Base-by-base conservation (phyloP, 352 stramenopile species). In the Thalassiosira oceanica region DNA sequence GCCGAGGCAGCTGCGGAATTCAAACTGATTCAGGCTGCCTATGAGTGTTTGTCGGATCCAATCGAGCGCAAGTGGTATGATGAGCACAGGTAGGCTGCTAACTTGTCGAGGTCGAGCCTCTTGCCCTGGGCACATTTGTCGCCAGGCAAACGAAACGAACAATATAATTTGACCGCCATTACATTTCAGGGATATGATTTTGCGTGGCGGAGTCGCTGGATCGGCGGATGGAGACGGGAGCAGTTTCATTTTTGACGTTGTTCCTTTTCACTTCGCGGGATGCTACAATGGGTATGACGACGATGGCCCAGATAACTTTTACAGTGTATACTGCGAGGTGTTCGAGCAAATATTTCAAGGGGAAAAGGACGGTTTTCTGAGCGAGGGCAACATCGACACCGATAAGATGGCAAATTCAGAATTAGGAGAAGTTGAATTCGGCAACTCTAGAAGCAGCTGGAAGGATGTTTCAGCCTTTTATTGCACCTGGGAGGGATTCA, bases 151-250 rank as follows among this genome's bases (percentile, higher is more conserved):
- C n/a, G n/a, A n/a, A n/a, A n/a, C n/a, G n/a, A n/a, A n/a, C n/a
- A n/a, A n/a, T n/a, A n/a, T n/a, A n/a, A n/a, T n/a, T n/a, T n/a
- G n/a, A n/a, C n/a, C n/a, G n/a, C n/a, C n/a, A n/a, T n/a, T n/a
- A n/a, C n/a, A n/a, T n/a, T n/a, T n/a, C n/a, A n/a, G n/a, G n/a
- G 87, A 94, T 45, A 83, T 88, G 43, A 96, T 96, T 57, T 73
- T 96, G n/a, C 57, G 78, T 39, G 90, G 89, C 4, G 88, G 77
- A 31, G 58, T 83, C 15, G 8, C 58, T 39, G 57, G 52, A 44
- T 68, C 35, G 44, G 51, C 39, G n/a, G 65, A 74, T 24, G 79
- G 53, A n/a, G 66, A 80, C 35, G 65, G 61, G n/a, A 55, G 28
- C 18, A 74, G 45, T 11, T 85, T 89, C 52, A 26, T 92, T 7